phyloP scores from a whole-genome alignment of 805 yeast species.

The Millerozyma miso region DNA sequence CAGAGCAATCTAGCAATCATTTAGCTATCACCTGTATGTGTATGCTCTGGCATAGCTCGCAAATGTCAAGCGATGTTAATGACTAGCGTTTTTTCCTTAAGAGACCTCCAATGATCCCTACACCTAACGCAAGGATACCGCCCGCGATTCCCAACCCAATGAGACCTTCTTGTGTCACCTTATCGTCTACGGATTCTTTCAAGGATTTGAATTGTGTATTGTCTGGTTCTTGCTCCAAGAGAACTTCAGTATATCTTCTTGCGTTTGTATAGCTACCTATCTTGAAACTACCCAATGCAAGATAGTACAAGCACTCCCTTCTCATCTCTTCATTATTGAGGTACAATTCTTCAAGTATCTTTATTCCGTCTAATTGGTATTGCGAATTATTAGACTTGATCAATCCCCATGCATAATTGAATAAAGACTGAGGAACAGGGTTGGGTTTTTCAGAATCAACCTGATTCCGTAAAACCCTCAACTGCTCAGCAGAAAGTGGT shows the following conservation, averaged over 20 bases:
- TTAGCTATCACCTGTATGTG: no score
- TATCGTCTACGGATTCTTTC: constrained; percentile 75
- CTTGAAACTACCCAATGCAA: constrained; percentile 83
- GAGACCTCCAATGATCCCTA: constrained; percentile 51
- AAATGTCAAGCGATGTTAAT: no score
- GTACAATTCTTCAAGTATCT: constrained; percentile 64
- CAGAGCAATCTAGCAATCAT: no score
- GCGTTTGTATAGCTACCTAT: constrained; percentile 85
- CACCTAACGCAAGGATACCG: constrained; percentile 81
- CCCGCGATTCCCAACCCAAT: constrained; percentile 85
- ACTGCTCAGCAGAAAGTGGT: constrained; percentile 69
- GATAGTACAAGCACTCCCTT: constrained; percentile 83
- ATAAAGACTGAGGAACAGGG: constrained; percentile 77
- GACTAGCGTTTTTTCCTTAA: constrained; percentile 28
- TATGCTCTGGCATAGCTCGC: no score
- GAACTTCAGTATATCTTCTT: constrained; percentile 75
- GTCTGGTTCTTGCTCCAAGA: constrained; percentile 77
- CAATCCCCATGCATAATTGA: constrained; percentile 96
- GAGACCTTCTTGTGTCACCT: constrained; percentile 80
- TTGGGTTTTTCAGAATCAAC: constrained; percentile 76
- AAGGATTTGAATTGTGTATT: constrained; percentile 72
- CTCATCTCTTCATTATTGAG: constrained; percentile 78
- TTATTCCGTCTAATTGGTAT: constrained; percentile 77
- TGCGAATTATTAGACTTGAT: constrained; percentile 61
- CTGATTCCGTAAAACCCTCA: constrained; percentile 71